phyloP scores from a whole-genome alignment of 1,284 basidiomycete species.

The Pyrrhoderma lamaoense region DNA sequence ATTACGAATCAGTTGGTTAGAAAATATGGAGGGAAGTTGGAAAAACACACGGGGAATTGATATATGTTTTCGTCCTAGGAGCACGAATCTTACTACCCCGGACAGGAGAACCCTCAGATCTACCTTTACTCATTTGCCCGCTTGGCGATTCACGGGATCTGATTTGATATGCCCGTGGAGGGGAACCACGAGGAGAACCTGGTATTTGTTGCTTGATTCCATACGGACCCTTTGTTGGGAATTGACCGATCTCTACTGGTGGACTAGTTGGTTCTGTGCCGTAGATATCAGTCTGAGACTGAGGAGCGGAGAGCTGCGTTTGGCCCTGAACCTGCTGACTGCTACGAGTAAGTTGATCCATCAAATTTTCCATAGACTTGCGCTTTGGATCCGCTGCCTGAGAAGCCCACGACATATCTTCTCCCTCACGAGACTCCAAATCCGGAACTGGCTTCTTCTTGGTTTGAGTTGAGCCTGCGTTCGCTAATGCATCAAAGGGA shows the following conservation, averaged over 20 bases:
- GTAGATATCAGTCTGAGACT: constrained; percentile 38
- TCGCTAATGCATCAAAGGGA: constrained; percentile 67
- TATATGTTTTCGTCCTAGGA: constrained; percentile 41
- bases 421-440: constrained; percentile 37
- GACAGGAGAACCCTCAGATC: constrained; percentile 61
- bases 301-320: constrained; percentile 30
- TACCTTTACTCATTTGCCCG: constrained; percentile 48
- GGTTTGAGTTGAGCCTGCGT: constrained; percentile 34
- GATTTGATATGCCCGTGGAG: constrained; percentile 42
- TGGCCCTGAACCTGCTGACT: constrained; percentile 20
- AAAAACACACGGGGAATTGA: constrained; percentile 53
- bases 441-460: constrained; percentile 53
- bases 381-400: constrained; percentile 57
- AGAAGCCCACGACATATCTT: constrained; percentile 45
- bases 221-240: constrained; percentile 36
- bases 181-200: constrained; percentile 55
- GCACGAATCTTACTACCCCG: constrained; percentile 37
- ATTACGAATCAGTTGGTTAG: neutral
- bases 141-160: constrained; percentile 33
- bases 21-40: too few relatives aligned
- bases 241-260: constrained; percentile 36
- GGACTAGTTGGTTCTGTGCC: constrained; percentile 20
- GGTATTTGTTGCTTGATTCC: constrained; percentile 42
- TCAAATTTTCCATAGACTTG: constrained; percentile 70
- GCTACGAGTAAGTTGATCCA: constrained; percentile 57